phyloP scores from a whole-genome alignment of 192 early-diverging fungal species.

The Chytriomyces hyalinus region DNA sequence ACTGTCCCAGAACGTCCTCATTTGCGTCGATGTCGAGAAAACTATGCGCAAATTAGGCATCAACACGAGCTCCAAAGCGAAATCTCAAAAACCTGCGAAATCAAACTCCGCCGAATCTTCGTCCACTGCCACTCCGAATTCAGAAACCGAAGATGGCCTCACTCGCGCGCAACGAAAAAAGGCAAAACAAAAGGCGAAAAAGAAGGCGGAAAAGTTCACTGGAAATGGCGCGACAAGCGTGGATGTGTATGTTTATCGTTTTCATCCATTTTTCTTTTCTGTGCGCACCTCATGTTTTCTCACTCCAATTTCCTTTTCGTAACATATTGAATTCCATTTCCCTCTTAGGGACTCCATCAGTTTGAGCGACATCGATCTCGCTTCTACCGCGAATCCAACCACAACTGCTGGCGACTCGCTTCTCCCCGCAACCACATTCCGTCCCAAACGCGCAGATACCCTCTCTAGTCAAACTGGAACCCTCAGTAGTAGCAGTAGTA shows the following conservation, averaged over 20 bases:
- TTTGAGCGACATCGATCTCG: slow-evolving; percentile 8
- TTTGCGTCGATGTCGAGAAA: slow-evolving; percentile 89
- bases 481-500: neutral
- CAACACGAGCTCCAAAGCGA: neutral
- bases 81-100: neutral
- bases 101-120: neutral
- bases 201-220: slow-evolving; percentile 5
- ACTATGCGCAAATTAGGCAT: slow-evolving; percentile 65
- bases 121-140: slow-evolving; percentile 1
- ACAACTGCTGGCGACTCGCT: slow-evolving; percentile 1
- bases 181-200: slow-evolving; percentile 55
- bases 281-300: neutral
- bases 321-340: neutral
- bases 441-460: slow-evolving; percentile 26
- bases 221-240: neutral
- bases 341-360: slow-evolving; percentile 27
- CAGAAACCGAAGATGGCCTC: slow-evolving; percentile 31
- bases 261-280: neutral
- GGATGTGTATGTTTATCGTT: slow-evolving; percentile 9
- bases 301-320: neutral
- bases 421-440: slow-evolving; percentile 19
- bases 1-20: slow-evolving; percentile 74
- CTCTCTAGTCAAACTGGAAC: neutral
- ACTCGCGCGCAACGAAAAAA: slow-evolving; percentile 63
- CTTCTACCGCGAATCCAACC: slow-evolving; percentile 3